phyloP scores from a whole-genome alignment of 805 yeast species.

The Candida pseudofarinosa region DNA sequence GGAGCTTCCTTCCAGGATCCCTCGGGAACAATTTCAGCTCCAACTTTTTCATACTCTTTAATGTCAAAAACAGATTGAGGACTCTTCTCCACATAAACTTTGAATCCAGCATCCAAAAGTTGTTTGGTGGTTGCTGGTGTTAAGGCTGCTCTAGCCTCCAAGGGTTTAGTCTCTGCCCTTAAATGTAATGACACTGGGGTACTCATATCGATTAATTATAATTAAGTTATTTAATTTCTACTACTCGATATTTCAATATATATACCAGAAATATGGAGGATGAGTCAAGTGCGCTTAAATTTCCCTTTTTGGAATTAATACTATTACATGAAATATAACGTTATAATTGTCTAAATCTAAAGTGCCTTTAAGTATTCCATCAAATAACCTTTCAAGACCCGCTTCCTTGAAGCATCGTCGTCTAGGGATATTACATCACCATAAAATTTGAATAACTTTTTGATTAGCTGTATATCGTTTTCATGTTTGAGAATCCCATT shows the following conservation, averaged over 20 bases:
- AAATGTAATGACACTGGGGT: constrained; percentile 66
- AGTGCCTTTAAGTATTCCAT: constrained; percentile 9
- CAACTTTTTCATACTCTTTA: constrained; percentile 73
- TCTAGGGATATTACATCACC: constrained; percentile 48
- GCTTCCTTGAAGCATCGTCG: constrained; percentile 27
- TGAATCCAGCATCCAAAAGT: constrained; percentile 82
- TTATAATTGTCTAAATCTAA: no score
- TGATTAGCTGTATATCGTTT: constrained; percentile 37
- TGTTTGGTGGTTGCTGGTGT: constrained; percentile 88
- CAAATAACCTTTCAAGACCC: constrained; percentile 25
- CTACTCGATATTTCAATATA: not conserved
- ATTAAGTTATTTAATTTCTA: not conserved
- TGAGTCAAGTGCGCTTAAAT: constrained; percentile 6
- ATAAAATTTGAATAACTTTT: constrained; percentile 41
- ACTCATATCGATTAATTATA: constrained; percentile 4
- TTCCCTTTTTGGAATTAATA: constrained; percentile 2
- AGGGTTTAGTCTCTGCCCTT: constrained; percentile 95
- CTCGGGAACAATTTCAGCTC: constrained; percentile 85
- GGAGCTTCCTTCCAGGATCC: constrained; percentile 96
- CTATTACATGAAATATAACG: no score
- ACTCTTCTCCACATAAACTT: constrained; percentile 83
- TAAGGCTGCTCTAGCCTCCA: constrained; percentile 95
- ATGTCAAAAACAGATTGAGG: constrained; percentile 75
- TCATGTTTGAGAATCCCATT: constrained; percentile 36
- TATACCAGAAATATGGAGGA: not conserved